Percentiles rank a stretch among this genome's conserved stretches.
Evolutionary conservation across 179 eudicot species (phyloP).

Genomic region (Kewa caespitosa): DNA sequence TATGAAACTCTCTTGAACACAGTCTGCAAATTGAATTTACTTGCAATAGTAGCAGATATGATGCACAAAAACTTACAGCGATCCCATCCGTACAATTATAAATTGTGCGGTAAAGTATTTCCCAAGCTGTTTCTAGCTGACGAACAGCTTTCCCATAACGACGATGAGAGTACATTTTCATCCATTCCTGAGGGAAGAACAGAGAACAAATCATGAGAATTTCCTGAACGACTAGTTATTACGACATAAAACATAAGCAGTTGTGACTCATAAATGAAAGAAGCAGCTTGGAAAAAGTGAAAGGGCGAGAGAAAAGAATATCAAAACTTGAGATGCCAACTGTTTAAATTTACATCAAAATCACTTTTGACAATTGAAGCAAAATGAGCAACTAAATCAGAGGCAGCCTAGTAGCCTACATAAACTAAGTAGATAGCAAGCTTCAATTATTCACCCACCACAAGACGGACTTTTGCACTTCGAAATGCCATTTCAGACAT

Average conservation of each 20-base stretch:
- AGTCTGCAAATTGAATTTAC: not conserved
- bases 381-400: not conserved
- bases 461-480: conserved; percentile 53
- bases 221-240: not conserved
- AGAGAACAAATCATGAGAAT: conserved; percentile 19
- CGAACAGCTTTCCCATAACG: conserved; percentile 78
- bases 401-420: conserved; percentile 7
- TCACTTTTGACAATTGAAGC: not conserved
- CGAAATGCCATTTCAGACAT: conserved; percentile 99
- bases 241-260: not conserved
- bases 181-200: conserved; percentile 67
- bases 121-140: conserved; percentile 85
- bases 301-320: not conserved
- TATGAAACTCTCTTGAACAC: too few species aligned
- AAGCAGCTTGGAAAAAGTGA: not conserved
- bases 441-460: conserved; percentile 42
- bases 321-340: not conserved
- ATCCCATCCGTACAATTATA: conserved; percentile 95
- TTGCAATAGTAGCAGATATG: not conserved
- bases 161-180: conserved; percentile 68
- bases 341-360: not conserved
- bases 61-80: conserved; percentile 57
- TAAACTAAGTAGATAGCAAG: not conserved
- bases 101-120: conserved; percentile 71
- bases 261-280: not conserved